These are phyloP conservation scores for Colletotrichum costaricense DNA, from an alignment of 2,329 filamentous ascomycete genomes.

Conservation along the genomic window DNA sequence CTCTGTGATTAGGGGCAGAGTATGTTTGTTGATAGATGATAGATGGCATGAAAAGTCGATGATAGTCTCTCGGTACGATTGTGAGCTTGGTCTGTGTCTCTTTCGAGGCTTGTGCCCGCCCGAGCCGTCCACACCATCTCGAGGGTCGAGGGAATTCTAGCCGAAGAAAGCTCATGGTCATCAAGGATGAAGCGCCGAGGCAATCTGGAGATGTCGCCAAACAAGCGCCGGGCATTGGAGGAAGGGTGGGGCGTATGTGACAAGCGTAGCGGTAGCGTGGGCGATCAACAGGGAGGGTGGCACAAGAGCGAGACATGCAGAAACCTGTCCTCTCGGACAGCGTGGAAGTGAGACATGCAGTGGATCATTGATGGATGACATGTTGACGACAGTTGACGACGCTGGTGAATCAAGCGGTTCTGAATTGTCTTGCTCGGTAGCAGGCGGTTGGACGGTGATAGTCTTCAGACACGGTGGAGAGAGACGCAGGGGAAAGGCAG, in stretches of 20 bases:
- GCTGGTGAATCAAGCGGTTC: slow-evolving; percentile 3
- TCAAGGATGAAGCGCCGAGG: slow-evolving; percentile 14
- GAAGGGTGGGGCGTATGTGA: slow-evolving; percentile 37
- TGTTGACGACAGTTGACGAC: slow-evolving; percentile 23
- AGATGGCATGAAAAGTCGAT: slow-evolving; percentile 8
- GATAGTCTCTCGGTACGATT: neutral
- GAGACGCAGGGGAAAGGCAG: slow-evolving; percentile 19
- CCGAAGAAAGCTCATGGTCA: neutral
- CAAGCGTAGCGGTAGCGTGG: slow-evolving; percentile 30
- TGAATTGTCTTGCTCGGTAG: slow-evolving; percentile 10
- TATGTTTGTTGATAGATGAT: slow-evolving; percentile 9
- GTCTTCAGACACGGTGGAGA: neutral
- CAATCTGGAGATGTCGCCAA: slow-evolving; percentile 22
- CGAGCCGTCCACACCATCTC: slow-evolving; percentile 5
- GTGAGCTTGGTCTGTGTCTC: neutral
- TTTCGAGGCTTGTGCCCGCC: neutral
- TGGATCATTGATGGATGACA: slow-evolving; percentile 42
- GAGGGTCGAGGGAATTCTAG: neutral
- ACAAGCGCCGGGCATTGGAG: slow-evolving; percentile 35
- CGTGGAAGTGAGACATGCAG: slow-evolving; percentile 49
- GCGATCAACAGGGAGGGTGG: slow-evolving; percentile 37
- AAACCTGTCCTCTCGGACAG: slow-evolving; percentile 48
- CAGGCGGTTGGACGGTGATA: slow-evolving; percentile 17
- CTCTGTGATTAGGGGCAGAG: neutral
- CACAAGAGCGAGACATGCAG: slow-evolving; percentile 46